Conservation (phyloP, 495 filamentous ascomycete genomes). For the Hypoxylon intermedium region DNA sequence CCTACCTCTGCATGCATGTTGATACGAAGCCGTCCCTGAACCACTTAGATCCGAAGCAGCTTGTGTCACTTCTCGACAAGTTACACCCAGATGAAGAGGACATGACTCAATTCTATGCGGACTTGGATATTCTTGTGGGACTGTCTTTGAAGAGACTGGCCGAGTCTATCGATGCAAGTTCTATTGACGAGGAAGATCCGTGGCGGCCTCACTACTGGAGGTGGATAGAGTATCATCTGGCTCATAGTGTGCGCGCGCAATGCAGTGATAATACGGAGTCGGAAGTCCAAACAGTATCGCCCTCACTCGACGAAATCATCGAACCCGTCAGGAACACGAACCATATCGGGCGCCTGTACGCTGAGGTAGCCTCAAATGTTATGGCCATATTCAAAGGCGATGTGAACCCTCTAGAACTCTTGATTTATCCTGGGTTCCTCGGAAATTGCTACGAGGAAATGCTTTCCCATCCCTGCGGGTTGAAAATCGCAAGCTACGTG, state of each 20-base stretch:
- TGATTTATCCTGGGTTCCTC: constrained; percentile 9
- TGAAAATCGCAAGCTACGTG: constrained; percentile 21
- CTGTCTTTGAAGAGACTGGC: not conserved
- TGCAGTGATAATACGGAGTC: not conserved
- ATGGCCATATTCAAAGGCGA: not conserved
- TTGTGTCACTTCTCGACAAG: not conserved
- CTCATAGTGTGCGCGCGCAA: not conserved
- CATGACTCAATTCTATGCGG: not conserved
- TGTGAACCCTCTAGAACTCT: constrained; percentile 45
- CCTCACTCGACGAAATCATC: not conserved
- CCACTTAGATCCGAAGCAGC: not conserved
- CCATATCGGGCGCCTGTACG: constrained; percentile 7
- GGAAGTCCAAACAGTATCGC: not conserved
- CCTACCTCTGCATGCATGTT: constrained; percentile 13
- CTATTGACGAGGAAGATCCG: not conserved
- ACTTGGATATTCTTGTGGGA: constrained; percentile 1
- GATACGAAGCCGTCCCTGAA: constrained; percentile 8
- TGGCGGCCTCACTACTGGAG: constrained; percentile 6
- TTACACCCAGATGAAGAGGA: not conserved
- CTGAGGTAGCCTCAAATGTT: constrained; percentile 23
- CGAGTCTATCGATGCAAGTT: not conserved
- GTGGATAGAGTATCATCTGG: constrained; percentile 7
- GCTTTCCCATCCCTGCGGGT: not conserved
- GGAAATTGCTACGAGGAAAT: constrained; percentile 19
- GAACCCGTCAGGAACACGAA: not conserved